These are phyloP conservation scores for Mercurialis annua DNA, from an alignment of 345 rosid species.

Conservation along the genomic window DNA sequence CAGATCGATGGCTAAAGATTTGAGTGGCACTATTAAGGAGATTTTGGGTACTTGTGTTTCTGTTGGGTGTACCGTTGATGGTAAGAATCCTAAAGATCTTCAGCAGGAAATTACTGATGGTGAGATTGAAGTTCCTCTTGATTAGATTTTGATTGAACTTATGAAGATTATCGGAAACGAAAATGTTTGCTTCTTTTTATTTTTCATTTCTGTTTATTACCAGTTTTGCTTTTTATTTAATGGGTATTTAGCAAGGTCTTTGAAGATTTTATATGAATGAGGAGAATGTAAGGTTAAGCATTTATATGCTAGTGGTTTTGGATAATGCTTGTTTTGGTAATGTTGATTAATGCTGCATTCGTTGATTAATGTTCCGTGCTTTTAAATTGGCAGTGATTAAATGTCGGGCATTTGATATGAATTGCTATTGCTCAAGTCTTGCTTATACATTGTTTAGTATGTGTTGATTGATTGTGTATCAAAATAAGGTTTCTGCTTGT, in stretches of 20 bases:
- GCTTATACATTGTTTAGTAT: too few relatives aligned
- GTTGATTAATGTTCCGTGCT: too few relatives aligned
- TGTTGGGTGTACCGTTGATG: constrained; percentile 22
- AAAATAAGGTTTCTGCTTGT: too few relatives aligned
- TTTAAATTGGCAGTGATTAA: too few relatives aligned
- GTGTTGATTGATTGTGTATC: too few relatives aligned
- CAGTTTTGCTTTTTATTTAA: constrained; percentile 27
- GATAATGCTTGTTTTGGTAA: constrained; percentile 1
- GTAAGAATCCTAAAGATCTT: constrained; percentile 20
- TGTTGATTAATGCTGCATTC: too few relatives aligned
- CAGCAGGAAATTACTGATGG: constrained; percentile 23
- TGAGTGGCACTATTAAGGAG: constrained; percentile 15
- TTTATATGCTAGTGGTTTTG: constrained; percentile 9
- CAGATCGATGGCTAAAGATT: constrained; percentile 19
- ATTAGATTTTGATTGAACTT: background rate
- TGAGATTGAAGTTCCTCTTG: constrained; percentile 19
- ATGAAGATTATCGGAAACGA: too few relatives aligned
- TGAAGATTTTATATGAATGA: constrained; percentile 10
- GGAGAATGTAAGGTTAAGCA: constrained; percentile 25
- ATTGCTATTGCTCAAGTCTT: too few relatives aligned
- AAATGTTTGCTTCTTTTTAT: background rate
- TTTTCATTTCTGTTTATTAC: constrained; percentile 15
- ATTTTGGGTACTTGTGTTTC: constrained; percentile 22
- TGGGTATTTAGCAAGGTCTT: constrained; percentile 22
- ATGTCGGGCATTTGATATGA: too few relatives aligned